Base-by-base conservation (phyloP, 148 eudicot species). In the Chenopodium album region DNA sequence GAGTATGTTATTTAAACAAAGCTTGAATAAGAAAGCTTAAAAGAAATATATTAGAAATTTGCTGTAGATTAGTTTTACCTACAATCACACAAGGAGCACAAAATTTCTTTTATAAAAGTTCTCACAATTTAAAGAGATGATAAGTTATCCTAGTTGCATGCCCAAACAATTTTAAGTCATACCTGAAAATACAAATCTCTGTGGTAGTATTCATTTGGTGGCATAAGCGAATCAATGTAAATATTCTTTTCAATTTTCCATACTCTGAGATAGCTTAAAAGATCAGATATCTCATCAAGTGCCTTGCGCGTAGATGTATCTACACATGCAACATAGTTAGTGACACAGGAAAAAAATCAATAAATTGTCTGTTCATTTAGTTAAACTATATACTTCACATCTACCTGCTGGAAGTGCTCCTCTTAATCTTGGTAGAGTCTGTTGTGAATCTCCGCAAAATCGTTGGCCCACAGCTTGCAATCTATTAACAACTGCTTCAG, bases 391-490 rank as follows among this genome's bases (percentile, higher is more conserved):
- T 62, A 48, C 16, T 44, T n/a, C 7, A 37, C 44, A 26, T 41
- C 50, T 78, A 92, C 98, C 98, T 79, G 94, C 86, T 86, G 94
- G 99, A 82, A 95, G 93, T 68, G 98, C 99, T 73, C 98, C 98
- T 85, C 99, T 88, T 87, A 95, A 75, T 85, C 98, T 91, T 23
- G 99, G 97, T 84, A 95, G 91, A 34, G 93, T 93, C 85, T 92
- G 93, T 82, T 94, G 95, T 48, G 91, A 92, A 88, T 78, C 87
- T 85, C 94, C 99, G 80, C 99, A 95, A 71, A 93, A 95, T 80
- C 98, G 88, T 77, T 90, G 87, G 69, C 95, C 92, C 6, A 94
- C 97, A 8, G 95, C 93, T 82, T 95, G 99, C 83, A 95, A 89
- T 84, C 97, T 93, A 90, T 95, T 91, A 75, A 95, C 91, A 79